Evolutionary conservation across 768 basidiomycete species (phyloP), one percentile per base, ranked within the genome.

Genomic region (Mycena epipterygia): DNA sequence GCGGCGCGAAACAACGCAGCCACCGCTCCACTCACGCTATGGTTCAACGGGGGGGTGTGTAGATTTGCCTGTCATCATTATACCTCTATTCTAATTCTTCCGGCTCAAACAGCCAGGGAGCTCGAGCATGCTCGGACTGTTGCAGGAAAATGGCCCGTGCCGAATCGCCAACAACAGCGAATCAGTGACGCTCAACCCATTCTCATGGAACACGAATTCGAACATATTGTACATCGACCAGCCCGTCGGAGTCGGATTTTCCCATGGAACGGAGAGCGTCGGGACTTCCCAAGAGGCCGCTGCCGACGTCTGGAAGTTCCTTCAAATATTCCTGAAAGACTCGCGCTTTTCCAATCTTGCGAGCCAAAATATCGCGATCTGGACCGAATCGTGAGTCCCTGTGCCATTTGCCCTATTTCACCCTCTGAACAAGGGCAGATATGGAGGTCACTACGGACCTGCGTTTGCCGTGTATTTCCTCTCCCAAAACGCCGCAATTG

Each of bases 141-240:
- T 93, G 68, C 91, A 93, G 85, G 93, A 93, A 78, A 80, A 85
- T 73, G 93, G 94, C 4, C 94, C 94, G 3, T 95, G 94, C 78
- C 81, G 87, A 25, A 88, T 90, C 64, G 87, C 81, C 21, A 89
- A 88, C 73, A 88, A 89, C 74, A 86, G 84, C 70, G 82, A 80
- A 4, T 77, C 81, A 23, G 86, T 90, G 30, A 78, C 80, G 1
- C 75, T n/a, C n/a, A n/a, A n/a, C n/a, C n/a, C n/a, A n/a, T n/a
- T n/a, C n/a, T n/a, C n/a, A n/a, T n/a, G n/a, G 89, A 89, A 89
- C 76, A 87, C 85, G 74, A 78, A 86, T 46, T 84, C 85, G 0
- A 90, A 90, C 73, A 78, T 90, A 23, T 77, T 90, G 21, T 90
- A 84, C 78, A 89, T 91, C 64, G 90, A 90, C 70, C 90, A 90